Conservation (phyloP, 1,139 yeast species). For the Zygoascus meyerae region DNA sequence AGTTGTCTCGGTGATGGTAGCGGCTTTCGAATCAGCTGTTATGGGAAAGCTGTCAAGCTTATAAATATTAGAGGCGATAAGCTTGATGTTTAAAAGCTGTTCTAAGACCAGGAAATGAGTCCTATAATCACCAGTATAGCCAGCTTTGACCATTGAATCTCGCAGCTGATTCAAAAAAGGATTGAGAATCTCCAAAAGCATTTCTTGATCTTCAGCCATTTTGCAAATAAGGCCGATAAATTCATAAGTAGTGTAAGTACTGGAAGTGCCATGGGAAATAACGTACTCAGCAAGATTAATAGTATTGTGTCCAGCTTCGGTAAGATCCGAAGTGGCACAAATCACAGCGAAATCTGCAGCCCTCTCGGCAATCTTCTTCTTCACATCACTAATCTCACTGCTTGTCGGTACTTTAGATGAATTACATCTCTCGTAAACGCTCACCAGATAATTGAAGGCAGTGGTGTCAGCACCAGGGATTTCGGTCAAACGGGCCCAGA, state of each 20-base stretch:
- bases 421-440: slow-evolving; percentile 11
- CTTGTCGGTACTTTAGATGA: too few relatives aligned
- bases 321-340: slow-evolving; percentile 17
- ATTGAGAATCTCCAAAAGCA: slow-evolving; percentile 54
- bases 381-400: slow-evolving; percentile 12
- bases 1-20: slow-evolving; percentile 54
- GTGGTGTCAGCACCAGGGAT: slow-evolving; percentile 7
- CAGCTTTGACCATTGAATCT: slow-evolving; percentile 17
- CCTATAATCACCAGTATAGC: slow-evolving; percentile 38
- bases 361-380: slow-evolving; percentile 17
- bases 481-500: slow-evolving; percentile 29
- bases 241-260: slow-evolving; percentile 34
- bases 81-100: slow-evolving; percentile 53
- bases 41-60: slow-evolving; percentile 31
- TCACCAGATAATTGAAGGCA: neutral
- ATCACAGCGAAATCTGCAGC: slow-evolving; percentile 18
- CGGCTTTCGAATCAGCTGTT: slow-evolving; percentile 29
- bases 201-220: slow-evolving; percentile 57
- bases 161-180: slow-evolving; percentile 34
- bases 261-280: slow-evolving; percentile 8
- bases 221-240: slow-evolving; percentile 37
- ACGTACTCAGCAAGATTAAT: slow-evolving; percentile 19
- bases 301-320: slow-evolving; percentile 15
- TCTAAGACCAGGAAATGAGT: slow-evolving; percentile 53
- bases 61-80: slow-evolving; percentile 57